Percentiles rank a stretch among this genome's conserved stretches.
Conservation (phyloP, 164 flowering plant genomes). For the Magnolia sinica region DNA sequence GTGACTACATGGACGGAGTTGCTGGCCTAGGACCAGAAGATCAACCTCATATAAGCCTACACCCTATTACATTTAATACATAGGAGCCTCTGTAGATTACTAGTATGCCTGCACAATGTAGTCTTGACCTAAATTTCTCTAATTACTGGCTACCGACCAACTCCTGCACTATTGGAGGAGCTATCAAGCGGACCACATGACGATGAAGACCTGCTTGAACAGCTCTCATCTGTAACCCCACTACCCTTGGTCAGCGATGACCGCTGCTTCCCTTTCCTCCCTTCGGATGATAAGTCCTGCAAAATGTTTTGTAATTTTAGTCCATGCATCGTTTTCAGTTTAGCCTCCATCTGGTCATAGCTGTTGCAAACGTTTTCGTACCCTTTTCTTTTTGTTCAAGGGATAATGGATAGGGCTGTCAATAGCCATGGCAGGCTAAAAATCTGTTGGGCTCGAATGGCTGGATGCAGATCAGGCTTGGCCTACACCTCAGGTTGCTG, state of each 20-base stretch:
- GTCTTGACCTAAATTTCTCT: conserved; percentile 7
- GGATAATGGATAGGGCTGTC: neutral
- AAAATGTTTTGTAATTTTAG: conserved; percentile 5
- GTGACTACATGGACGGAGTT: too few species aligned
- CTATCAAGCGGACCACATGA: conserved; percentile 52
- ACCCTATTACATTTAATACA: too few species aligned
- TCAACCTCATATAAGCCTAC: too few species aligned
- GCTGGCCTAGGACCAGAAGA: too few species aligned
- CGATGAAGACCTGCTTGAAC: conserved; percentile 64
- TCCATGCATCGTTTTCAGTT: neutral
- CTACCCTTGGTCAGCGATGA: conserved; percentile 33
- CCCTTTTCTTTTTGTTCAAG: too few species aligned
- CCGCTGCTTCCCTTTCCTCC: conserved; percentile 40
- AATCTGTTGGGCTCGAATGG: too few species aligned
- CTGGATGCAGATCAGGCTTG: too few species aligned
- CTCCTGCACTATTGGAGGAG: conserved; percentile 60
- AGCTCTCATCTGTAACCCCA: conserved; percentile 33
- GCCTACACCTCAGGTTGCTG: too few species aligned
- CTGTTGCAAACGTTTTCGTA: neutral
- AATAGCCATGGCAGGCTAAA: neutral
- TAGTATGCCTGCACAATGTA: neutral
- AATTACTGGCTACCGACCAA: conserved; percentile 30
- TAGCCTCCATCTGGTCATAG: neutral
- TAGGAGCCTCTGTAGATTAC: too few species aligned
- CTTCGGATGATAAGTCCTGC: conserved; percentile 46